Evolutionary conservation across 768 basidiomycete species (phyloP), one percentile per base, ranked within the genome.

Genomic region (Boletales sp.): DNA sequence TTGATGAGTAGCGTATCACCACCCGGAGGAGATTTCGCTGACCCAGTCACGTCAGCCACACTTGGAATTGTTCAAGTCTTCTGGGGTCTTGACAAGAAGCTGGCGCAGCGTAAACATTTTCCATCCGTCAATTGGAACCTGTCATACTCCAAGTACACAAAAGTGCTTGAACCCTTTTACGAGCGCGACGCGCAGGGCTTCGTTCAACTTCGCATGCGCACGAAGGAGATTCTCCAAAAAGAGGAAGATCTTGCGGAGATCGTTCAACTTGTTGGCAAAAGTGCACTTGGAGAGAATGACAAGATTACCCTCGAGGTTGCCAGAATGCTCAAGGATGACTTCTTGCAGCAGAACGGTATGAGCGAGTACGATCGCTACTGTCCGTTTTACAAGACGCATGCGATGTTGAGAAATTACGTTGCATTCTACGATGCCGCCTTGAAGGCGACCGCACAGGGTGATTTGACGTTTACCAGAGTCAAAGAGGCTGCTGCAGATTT

Each of bases 41-140:
- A 99, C 70, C 96, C 96, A 33, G 96, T 99, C 52, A 98, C 95
- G 8, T 86, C 94, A 40, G 91, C 96, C 33, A 99, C 96, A 4
- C 87, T 99, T 49, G 84, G 94, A 76, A 99, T 99, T 65, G 96
- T 99, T 10, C 96, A 98, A 64, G 96, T 98, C 57, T 99, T 99
- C 82, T 99, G 96, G 96, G 96, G 96, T 69, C 82, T 99, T 25
- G 96, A 98, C 74, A 99, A 99, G 84, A 94, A 95, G 67, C 84
- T 98, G 51, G 96, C 96, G 3, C 96, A 98, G 68, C 82, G 95
- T 55, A 98, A 99, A 70, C 94, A 99, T 68, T 99, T 99, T 80
- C 96, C 96, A 2, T 96, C 94, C n/a, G 95, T 99, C 69, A 97
- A 99, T 74, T 99, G 96, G 96, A 96, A 86, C 57, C 74, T 96